Percentiles rank a stretch among this genome's conserved stretches.
Conservation (phyloP, 2,329 filamentous ascomycete species). For the Trichoderma sp. region DNA sequence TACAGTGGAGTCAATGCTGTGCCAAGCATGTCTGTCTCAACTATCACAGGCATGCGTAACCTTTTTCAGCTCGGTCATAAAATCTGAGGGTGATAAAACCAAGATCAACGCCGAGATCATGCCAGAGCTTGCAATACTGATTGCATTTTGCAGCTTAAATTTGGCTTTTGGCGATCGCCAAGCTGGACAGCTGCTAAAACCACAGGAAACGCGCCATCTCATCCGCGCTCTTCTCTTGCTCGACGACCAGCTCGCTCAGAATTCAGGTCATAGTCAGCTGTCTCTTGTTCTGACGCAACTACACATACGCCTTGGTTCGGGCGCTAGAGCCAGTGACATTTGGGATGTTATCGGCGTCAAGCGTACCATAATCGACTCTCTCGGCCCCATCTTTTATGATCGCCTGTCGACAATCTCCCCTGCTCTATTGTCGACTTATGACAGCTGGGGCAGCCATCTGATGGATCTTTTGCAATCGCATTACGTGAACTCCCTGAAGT, state of each 20-base stretch:
- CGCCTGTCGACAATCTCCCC: conserved; percentile 58
- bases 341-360: conserved; percentile 60
- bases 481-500: conserved; percentile 51
- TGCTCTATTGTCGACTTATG: conserved; percentile 40
- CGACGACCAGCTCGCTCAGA: conserved; percentile 52
- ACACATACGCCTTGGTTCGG: conserved; percentile 56
- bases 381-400: conserved; percentile 60
- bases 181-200: not conserved
- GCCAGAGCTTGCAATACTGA: conserved; percentile 44
- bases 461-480: conserved; percentile 51
- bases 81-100: conserved; percentile 16
- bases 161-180: conserved; percentile 34
- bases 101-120: conserved; percentile 31
- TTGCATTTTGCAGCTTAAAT: conserved; percentile 43
- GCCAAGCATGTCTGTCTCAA: conserved; percentile 34
- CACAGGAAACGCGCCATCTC: conserved; percentile 40
- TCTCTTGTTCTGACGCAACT: conserved; percentile 57
- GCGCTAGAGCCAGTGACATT: conserved; percentile 50
- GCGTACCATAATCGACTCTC: conserved; percentile 60
- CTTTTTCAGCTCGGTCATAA: conserved; percentile 28
- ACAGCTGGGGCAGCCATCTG: conserved; percentile 42
- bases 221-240: conserved; percentile 56
- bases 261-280: conserved; percentile 52
- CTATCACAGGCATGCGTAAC: conserved; percentile 35
- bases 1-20: conserved; percentile 31